Evolutionary conservation across 345 rosid species (phyloP).

Genomic region (Salix suchowensis): DNA sequence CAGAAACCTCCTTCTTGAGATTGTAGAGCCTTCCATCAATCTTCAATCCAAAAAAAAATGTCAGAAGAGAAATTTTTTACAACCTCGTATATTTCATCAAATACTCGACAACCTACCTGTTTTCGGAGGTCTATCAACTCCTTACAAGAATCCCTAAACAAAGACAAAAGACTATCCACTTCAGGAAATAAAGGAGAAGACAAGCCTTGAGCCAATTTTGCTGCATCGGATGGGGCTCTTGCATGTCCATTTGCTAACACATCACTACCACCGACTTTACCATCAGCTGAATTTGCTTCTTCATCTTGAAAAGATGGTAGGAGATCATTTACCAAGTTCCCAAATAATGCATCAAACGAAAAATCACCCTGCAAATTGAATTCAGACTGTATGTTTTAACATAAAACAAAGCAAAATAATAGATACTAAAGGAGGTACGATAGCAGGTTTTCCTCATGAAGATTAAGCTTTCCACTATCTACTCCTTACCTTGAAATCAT

Average conservation of each 20-base stretch:
- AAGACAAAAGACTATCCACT: conserved; percentile 78
- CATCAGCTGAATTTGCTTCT: conserved; percentile 61
- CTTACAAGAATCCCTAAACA: conserved; percentile 80
- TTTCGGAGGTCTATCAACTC: conserved; percentile 88
- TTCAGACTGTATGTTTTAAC: not conserved
- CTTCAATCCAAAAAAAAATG: conserved; percentile 41
- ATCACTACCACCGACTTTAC: conserved; percentile 52
- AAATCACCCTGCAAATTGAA: conserved; percentile 72
- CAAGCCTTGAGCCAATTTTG: conserved; percentile 44
- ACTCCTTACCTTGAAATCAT: conserved; percentile 78
- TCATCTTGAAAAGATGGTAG: conserved; percentile 86
- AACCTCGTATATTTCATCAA: not conserved
- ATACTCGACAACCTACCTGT: conserved; percentile 46
- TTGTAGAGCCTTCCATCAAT: conserved; percentile 82
- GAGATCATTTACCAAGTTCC: conserved; percentile 75
- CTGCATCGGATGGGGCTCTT: conserved; percentile 54
- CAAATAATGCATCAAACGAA: conserved; percentile 92
- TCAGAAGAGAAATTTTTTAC: conserved; percentile 7
- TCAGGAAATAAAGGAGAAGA: conserved; percentile 85
- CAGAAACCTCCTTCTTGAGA: conserved; percentile 85
- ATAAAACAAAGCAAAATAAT: not conserved
- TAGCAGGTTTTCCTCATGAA: not conserved
- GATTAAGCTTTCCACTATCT: not conserved
- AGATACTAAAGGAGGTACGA: not conserved
- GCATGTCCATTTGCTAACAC: conserved; percentile 61